Evolutionary conservation across 1,284 basidiomycete genomes (phyloP), one percentile per base, ranked within the genome.

Genomic region (Cryptococcus amylolentus): DNA sequence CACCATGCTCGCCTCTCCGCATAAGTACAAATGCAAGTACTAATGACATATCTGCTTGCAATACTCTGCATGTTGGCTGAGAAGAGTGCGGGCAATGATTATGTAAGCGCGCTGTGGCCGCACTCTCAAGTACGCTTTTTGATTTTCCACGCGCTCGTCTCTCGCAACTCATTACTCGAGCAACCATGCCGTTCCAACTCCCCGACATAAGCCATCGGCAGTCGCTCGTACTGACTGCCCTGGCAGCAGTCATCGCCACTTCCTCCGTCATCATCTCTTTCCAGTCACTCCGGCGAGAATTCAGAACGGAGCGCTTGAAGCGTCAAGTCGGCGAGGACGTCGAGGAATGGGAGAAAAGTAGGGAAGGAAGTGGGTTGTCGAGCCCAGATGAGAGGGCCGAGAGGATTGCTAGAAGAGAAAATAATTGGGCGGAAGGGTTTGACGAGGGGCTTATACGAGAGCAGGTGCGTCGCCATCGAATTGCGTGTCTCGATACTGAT

Each of bases 401-500:
- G 49, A 45, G 59, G 50, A 54, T 61, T 47, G 66, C 62, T 10
- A 60, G 63, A 50, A 67, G 62, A 38, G 60, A 63, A 23, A 65
- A 58, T 44, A 63, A 67, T 14, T 74, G 73, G 68, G 60, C 51
- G 18, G 60, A 71, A 47, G 77, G 75, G 43, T 90, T 88, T 67
- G 84, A 88, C 60, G 91, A 94, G 67, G 83, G 82, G 28, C 81
- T 95, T 37, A 83, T 92, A 55, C 80, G 84, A 54, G 91, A 94
- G 57, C 77, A 78, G 72, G 77, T 77, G 60, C 54, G 75, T 70
- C 2, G 8, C 9, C 8, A 10, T 20, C 10, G 10, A 42, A 13
- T 16, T 16, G 40, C 40, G 40, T 16, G 8, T 42, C 31, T 35
- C 31, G 31, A 10, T 18, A 14, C 49, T 50, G 13, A 37, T 39